These are phyloP conservation scores for Lobosporangium transversale DNA, from an alignment of 192 early-diverging fungal species.

Conservation along the genomic window DNA sequence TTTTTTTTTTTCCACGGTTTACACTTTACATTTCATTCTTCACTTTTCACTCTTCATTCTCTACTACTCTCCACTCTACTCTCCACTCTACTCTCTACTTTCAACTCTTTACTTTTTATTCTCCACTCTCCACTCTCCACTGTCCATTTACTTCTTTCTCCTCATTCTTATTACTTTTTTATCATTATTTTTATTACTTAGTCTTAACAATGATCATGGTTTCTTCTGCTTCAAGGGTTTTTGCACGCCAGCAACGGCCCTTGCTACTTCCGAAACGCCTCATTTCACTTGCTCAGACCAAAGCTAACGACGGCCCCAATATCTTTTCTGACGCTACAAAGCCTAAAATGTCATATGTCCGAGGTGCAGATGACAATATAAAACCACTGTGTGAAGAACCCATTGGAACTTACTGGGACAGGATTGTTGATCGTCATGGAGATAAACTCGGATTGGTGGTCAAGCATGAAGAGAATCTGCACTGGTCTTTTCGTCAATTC, in stretches of 20 bases:
- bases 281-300: not conserved
- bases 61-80: not conserved
- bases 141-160: not conserved
- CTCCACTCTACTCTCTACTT: not conserved
- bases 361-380: constrained; percentile 14
- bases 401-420: constrained; percentile 54
- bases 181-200: not conserved
- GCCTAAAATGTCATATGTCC: constrained; percentile 27
- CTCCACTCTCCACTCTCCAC: not conserved
- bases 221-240: not conserved
- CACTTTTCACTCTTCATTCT: not conserved
- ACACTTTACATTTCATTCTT: not conserved
- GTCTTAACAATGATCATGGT: not conserved
- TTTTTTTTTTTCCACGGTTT: not conserved
- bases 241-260: too few species aligned
- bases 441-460: constrained; percentile 56
- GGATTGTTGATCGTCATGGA: constrained; percentile 30
- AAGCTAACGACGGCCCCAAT: constrained; percentile 6
- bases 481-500: constrained; percentile 56
- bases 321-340: not conserved
- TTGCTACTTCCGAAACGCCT: not conserved
- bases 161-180: not conserved
- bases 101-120: constrained; percentile 1
- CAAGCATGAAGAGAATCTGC: constrained; percentile 55
- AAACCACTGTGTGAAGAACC: constrained; percentile 51